These are phyloP conservation scores for Trypanosoma theileri DNA, from an alignment of 208 protist species.

Conservation along the genomic window DNA sequence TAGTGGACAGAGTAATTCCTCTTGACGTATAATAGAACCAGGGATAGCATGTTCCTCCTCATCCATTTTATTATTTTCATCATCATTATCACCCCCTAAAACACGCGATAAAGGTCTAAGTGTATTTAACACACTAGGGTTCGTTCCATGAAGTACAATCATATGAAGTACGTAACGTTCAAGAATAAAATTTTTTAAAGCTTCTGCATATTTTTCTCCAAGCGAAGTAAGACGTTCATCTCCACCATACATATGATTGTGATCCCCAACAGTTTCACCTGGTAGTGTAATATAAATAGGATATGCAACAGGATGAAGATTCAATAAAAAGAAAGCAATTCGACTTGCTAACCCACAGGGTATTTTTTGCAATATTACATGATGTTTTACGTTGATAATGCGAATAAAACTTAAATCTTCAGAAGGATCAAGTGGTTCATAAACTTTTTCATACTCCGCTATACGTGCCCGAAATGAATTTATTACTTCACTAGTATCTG, in stretches of 20 bases:
- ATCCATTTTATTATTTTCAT: conserved; percentile 4
- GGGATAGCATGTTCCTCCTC: not conserved
- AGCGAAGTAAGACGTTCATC: conserved; percentile 67
- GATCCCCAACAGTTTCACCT: conserved; percentile 75
- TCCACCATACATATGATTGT: conserved; percentile 69
- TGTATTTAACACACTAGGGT: conserved; percentile 67
- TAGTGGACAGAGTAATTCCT: conserved; percentile 77
- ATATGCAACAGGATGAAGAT: conserved; percentile 84
- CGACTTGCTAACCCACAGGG: conserved; percentile 67
- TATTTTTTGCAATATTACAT: conserved; percentile 82
- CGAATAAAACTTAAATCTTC: conserved; percentile 82
- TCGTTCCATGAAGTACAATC: conserved; percentile 85
- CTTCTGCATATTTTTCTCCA: conserved; percentile 62
- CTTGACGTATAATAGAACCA: not conserved
- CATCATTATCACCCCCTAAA: conserved; percentile 16
- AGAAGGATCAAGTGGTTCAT: conserved; percentile 70
- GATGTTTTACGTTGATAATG: conserved; percentile 88
- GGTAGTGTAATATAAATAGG: conserved; percentile 85
- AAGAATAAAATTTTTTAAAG: conserved; percentile 76
- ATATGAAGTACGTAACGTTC: conserved; percentile 83
- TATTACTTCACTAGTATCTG: conserved; percentile 78
- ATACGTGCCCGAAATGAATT: conserved; percentile 80
- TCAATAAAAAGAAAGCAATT: conserved; percentile 88
- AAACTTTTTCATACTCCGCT: conserved; percentile 88
- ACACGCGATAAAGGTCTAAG: conserved; percentile 53